Conservation (phyloP, 306 rosid species). For the Trifolium subterraneum region DNA sequence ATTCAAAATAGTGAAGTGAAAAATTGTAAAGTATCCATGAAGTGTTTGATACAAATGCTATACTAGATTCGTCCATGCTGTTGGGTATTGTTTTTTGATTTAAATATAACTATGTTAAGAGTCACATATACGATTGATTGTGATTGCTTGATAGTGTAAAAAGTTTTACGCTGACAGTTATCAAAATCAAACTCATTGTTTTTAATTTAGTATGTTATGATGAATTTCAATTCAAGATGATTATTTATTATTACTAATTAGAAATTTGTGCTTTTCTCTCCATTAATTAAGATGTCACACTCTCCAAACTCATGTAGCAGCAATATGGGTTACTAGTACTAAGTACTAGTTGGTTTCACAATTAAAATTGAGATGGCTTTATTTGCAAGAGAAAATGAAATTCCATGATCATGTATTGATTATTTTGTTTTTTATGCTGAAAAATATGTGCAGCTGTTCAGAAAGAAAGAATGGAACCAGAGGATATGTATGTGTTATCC, state of each 20-base stretch:
- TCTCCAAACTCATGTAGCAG: background rate
- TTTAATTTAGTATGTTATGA: too few species aligned
- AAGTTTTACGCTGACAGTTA: too few species aligned
- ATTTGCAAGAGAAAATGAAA: conserved; percentile 21
- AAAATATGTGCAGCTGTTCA: conserved; percentile 74
- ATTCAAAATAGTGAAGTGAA: too few species aligned
- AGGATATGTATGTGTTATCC: conserved; percentile 87
- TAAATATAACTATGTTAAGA: background rate
- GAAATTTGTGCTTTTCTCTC: too few species aligned
- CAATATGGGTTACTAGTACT: background rate
- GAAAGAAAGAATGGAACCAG: conserved; percentile 95
- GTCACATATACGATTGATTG: background rate
- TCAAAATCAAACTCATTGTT: too few species aligned
- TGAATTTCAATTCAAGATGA: too few species aligned
- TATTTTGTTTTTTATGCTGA: conserved; percentile 30
- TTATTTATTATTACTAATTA: too few species aligned
- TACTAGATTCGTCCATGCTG: conserved; percentile 18
- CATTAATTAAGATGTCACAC: background rate
- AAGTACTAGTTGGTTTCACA: conserved; percentile 5
- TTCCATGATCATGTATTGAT: conserved; percentile 14
- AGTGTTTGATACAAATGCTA: conserved; percentile 18
- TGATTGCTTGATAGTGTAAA: background rate
- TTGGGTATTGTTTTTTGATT: background rate
- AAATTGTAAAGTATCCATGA: background rate
- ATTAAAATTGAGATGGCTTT: conserved; percentile 9